phyloP scores from a whole-genome alignment of 139 green algal species.

The Deuterostichococcus epilithicus region DNA sequence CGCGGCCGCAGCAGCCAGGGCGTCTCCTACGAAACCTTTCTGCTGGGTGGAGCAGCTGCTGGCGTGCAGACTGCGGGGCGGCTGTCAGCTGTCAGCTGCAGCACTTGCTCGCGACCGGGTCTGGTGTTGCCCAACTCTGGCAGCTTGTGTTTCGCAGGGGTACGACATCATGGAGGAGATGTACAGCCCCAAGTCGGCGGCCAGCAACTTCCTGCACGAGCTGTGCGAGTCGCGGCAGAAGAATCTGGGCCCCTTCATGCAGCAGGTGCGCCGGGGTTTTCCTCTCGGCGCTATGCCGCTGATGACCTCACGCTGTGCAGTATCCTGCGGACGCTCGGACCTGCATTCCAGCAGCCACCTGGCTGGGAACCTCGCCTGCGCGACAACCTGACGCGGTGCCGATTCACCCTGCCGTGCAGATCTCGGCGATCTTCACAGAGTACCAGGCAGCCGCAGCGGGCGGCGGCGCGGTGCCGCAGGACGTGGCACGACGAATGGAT shows the following conservation, averaged over 20 bases:
- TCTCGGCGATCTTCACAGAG: background rate
- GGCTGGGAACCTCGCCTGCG: no score
- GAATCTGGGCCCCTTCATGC: constrained; percentile 68
- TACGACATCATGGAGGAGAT: constrained; percentile 99
- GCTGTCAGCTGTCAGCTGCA: no score
- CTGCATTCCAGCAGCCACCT: no score
- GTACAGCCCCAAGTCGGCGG: constrained; percentile 84
- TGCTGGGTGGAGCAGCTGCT: no score
- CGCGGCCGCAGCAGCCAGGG: no score
- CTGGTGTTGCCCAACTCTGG: no score
- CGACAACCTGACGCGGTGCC: constrained; percentile 6
- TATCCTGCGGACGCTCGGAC: no score
- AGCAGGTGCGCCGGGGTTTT: constrained; percentile 34
- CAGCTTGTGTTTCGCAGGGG: constrained; percentile 52
- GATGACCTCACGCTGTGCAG: background rate
- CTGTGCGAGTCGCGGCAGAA: constrained; percentile 60
- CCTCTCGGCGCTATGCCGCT: no score
- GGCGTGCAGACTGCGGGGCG: no score
- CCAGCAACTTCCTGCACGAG: constrained; percentile 85
- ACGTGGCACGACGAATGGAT: constrained; percentile 74
- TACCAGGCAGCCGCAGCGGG: constrained; percentile 8
- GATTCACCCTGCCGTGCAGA: constrained; percentile 3
- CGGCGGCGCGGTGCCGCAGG: constrained; percentile 19
- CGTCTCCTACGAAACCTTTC: no score
- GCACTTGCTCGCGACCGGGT: background rate